A percentile compares a stretch with the other conserved stretches of the same genome.
phyloP scores from a whole-genome alignment of 768 basidiomycete species.

The Lactarius psammicola region DNA sequence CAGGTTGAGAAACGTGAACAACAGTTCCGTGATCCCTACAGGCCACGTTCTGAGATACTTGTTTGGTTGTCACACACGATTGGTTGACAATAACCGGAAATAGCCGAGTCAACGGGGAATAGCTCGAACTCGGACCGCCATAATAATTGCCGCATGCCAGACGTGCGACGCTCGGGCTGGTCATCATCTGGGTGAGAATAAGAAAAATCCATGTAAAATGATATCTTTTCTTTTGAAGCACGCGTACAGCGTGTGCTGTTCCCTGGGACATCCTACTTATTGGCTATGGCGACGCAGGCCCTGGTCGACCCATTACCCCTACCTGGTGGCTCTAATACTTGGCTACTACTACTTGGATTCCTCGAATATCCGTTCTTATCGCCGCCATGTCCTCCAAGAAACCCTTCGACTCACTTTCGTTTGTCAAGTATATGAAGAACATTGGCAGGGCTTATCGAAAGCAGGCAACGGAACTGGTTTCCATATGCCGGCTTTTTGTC shows the following conservation, averaged over 20 bases:
- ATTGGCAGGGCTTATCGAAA: not conserved
- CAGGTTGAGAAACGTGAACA: not conserved
- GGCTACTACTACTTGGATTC: not conserved
- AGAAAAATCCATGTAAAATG: not conserved
- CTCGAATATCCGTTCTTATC: not conserved
- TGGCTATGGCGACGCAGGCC: not conserved
- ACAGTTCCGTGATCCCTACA: not conserved
- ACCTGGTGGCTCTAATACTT: too few relatives aligned
- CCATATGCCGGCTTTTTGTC: constrained; percentile 15
- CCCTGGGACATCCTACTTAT: not conserved
- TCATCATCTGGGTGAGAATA: too few relatives aligned
- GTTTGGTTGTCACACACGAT: not conserved
- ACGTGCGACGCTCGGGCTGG: too few relatives aligned
- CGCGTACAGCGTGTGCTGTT: not conserved
- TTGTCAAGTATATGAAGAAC: constrained; percentile 1
- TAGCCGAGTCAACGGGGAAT: not conserved
- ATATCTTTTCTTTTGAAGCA: not conserved
- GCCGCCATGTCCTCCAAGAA: too few relatives aligned
- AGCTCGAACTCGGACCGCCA: too few relatives aligned
- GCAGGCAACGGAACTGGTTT: constrained; percentile 2
- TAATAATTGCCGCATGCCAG: too few relatives aligned
- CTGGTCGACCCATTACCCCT: not conserved
- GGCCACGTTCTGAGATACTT: not conserved
- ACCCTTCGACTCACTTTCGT: not conserved
- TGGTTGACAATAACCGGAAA: not conserved